Base-by-base conservation (phyloP, 1,139 yeast genomes). In the Dujonia santamariae region DNA sequence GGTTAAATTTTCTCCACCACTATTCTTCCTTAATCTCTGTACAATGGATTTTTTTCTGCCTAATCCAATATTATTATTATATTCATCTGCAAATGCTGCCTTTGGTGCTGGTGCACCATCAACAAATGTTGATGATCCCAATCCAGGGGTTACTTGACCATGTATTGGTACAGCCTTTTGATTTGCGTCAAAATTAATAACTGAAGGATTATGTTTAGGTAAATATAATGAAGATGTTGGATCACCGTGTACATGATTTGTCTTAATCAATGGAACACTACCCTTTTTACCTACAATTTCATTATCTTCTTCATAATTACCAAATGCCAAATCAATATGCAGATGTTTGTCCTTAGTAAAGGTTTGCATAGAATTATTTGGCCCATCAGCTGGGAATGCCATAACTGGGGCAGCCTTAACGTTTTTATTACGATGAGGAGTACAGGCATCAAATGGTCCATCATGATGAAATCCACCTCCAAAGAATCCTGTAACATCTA, bases 391-490 rank as follows among this genome's bases (percentile, higher is more conserved):
- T 2, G 97, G 96, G 71, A 88, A 92, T 1, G 98, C 98, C 66
- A 80, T 71, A 18, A 92, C 96, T 3, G 98, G 98, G 0, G 97
- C 96, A 28, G 78, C 79, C 54, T 79, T 82, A 19, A 65, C 66
- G 54, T 84, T 76, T 61, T 85, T 85, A 63, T 92, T 92, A 57
- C 97, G 80, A 59, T 86, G 96, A 5, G 98, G 97, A 4, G 95
- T 85, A 60, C 97, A 90, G 2, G 98, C 98, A 59, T 92, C 98
- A 58, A 92, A 92, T 13, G 98, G 98, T 11, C 98, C 98, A 60
- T 92, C 98, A 58, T 92, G 98, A 59, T 92, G 98, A 72, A 92
- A 92, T 1, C 92, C 86, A 28, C 86, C 82, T n/a, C 97, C 97
- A 55, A 85, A 90, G 45, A 92, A 72, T 1, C 96, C 97, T 6